Conservation (phyloP, 2,329 filamentous ascomycete species). For the Magnaporthales sp. region DNA sequence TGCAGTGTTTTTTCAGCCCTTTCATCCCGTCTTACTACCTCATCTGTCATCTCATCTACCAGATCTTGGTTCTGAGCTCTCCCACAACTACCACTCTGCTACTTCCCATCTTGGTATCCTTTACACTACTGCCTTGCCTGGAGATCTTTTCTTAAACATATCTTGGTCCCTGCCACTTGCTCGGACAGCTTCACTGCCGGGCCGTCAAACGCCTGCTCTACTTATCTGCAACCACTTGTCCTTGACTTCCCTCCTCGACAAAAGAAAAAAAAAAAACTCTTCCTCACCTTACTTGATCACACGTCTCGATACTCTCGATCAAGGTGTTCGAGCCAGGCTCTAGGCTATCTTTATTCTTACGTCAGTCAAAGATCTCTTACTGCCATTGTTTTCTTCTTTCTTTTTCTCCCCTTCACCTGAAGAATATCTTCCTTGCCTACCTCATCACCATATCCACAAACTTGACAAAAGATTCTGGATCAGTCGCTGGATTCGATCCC, state of each 20-base stretch:
- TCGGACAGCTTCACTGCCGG: not conserved
- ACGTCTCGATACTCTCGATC: not conserved
- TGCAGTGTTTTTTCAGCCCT: not conserved
- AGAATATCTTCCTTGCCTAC: not conserved
- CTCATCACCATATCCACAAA: too few relatives aligned
- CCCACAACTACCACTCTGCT: not conserved
- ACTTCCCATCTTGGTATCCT: not conserved
- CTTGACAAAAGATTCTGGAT: too few relatives aligned
- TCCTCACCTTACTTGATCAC: not conserved
- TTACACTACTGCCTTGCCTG: not conserved
- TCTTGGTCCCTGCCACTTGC: not conserved
- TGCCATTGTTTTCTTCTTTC: not conserved
- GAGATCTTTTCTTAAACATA: not conserved
- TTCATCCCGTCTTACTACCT: not conserved
- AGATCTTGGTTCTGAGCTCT: not conserved
- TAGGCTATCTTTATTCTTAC: not conserved
- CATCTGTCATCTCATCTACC: not conserved
- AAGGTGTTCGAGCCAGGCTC: not conserved
- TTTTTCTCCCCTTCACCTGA: not conserved
- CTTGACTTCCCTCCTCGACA: not conserved
- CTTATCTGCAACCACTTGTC: not conserved
- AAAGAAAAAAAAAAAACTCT: too few relatives aligned
- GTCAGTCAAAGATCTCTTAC: not conserved
- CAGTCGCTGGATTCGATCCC: not conserved
- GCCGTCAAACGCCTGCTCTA: not conserved